phyloP scores from a whole-genome alignment of 495 filamentous ascomycete genomes.

The Penicillium dipodomyicola region DNA sequence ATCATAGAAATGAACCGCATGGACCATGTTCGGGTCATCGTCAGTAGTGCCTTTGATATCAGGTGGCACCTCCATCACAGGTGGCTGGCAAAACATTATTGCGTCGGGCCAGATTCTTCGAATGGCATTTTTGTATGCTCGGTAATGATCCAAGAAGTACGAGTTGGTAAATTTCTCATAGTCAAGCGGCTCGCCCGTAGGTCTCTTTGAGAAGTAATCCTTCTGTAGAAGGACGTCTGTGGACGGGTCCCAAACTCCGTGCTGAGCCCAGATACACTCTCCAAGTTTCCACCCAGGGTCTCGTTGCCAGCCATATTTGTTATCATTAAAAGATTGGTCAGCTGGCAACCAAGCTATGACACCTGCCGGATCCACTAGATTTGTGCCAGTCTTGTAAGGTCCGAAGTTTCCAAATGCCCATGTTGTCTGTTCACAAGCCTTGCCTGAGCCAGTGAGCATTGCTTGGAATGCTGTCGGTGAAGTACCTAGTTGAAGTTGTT shows the following conservation, averaged over 20 bases:
- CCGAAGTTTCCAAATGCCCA: slow-evolving; percentile 95
- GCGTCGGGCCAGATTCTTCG: slow-evolving; percentile 70
- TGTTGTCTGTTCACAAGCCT: slow-evolving; percentile 82
- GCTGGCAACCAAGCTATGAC: slow-evolving; percentile 77
- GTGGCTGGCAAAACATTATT: slow-evolving; percentile 89
- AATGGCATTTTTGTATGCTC: slow-evolving; percentile 70
- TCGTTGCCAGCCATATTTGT: slow-evolving; percentile 84
- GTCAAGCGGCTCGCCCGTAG: slow-evolving; percentile 69
- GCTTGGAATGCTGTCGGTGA: slow-evolving; percentile 94
- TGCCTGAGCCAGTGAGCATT: slow-evolving; percentile 83
- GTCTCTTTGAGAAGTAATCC: slow-evolving; percentile 83
- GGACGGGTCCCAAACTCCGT: slow-evolving; percentile 88
- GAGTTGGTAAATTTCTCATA: slow-evolving; percentile 84
- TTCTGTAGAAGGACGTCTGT: slow-evolving; percentile 75
- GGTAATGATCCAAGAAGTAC: slow-evolving; percentile 84
- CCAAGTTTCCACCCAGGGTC: slow-evolving; percentile 88
- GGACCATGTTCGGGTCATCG: slow-evolving; percentile 86
- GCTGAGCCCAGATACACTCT: slow-evolving; percentile 94
- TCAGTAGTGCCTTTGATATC: slow-evolving; percentile 82
- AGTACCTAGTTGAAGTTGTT: slow-evolving; percentile 89
- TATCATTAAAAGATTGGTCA: slow-evolving; percentile 80
- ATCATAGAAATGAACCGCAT: slow-evolving; percentile 94
- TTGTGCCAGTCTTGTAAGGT: slow-evolving; percentile 80
- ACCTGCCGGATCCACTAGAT: slow-evolving; percentile 85
- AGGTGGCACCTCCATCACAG: slow-evolving; percentile 88